Evolutionary conservation across 768 basidiomycete species (phyloP).

Genomic region (Sporobolomyces phaffii): DNA sequence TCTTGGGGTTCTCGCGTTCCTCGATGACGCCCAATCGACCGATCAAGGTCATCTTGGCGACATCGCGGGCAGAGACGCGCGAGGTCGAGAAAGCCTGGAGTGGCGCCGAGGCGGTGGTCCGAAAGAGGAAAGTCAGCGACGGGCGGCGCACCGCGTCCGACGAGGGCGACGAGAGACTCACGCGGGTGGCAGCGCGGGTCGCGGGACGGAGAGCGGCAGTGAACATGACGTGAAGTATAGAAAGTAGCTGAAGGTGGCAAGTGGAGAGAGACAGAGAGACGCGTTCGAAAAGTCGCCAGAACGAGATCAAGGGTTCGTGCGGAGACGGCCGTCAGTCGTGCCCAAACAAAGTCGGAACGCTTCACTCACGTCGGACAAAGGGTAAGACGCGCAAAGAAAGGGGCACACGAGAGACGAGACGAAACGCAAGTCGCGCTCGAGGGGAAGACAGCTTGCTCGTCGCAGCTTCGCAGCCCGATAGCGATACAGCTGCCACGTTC

Average conservation of each 20-base stretch:
- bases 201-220: conserved; percentile 16
- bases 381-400: background rate
- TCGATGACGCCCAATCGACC: conserved; percentile 69
- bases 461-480: too few species aligned
- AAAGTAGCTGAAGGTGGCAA: background rate
- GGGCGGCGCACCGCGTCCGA: background rate
- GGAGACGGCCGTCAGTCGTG: too few species aligned
- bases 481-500: too few species aligned
- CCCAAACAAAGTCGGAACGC: background rate
- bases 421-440: background rate
- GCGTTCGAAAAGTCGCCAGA: too few species aligned
- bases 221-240: conserved; percentile 12
- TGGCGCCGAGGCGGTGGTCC: background rate
- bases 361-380: background rate
- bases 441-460: too few species aligned
- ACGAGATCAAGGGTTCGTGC: too few species aligned
- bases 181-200: conserved; percentile 21
- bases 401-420: background rate
- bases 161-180: background rate
- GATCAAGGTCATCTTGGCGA: conserved; percentile 71
- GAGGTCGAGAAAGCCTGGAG: conserved; percentile 36
- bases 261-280: background rate
- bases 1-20: conserved; percentile 62
- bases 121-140: background rate
- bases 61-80: conserved; percentile 13